Evolutionary conservation across 768 basidiomycete species (phyloP).

Genomic region (Trametes meyenii): DNA sequence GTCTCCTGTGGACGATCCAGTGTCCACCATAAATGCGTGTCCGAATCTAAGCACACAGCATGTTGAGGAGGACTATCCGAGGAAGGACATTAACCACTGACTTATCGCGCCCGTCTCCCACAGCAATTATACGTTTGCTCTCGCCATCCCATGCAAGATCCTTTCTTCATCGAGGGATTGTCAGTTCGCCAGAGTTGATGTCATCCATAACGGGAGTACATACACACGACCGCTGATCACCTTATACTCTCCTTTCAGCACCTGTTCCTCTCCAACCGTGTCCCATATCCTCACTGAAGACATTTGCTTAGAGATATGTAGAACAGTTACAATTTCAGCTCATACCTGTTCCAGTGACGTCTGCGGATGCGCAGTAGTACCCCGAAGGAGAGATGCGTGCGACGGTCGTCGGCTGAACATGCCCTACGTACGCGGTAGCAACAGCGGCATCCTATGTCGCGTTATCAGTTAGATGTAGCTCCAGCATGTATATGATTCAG

Average conservation of each 20-base stretch:
- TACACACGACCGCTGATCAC: conserved; percentile 76
- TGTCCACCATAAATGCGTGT: conserved; percentile 81
- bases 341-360: conserved; percentile 76
- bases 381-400: conserved; percentile 93
- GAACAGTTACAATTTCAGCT: not conserved
- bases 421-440: conserved; percentile 72
- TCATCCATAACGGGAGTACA: conserved; percentile 26
- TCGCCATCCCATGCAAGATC: conserved; percentile 97
- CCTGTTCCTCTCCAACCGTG: conserved; percentile 80
- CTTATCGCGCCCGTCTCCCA: conserved; percentile 92
- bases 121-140: conserved; percentile 93
- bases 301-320: conserved; percentile 1
- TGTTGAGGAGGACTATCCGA: not conserved
- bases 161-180: conserved; percentile 52
- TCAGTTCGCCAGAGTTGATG: not conserved
- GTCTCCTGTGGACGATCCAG: conserved; percentile 83
- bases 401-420: conserved; percentile 83
- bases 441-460: conserved; percentile 60
- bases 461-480: not conserved
- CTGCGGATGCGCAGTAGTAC: conserved; percentile 93
- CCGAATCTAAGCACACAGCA: conserved; percentile 63
- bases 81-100: conserved; percentile 34
- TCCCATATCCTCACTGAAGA: conserved; percentile 88
- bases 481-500: conserved; percentile 25
- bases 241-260: conserved; percentile 79